Evolutionary conservation across 1,284 basidiomycete genomes (phyloP), one percentile per base, ranked within the genome.

Genomic region (Sanghuangporus weigelae): DNA sequence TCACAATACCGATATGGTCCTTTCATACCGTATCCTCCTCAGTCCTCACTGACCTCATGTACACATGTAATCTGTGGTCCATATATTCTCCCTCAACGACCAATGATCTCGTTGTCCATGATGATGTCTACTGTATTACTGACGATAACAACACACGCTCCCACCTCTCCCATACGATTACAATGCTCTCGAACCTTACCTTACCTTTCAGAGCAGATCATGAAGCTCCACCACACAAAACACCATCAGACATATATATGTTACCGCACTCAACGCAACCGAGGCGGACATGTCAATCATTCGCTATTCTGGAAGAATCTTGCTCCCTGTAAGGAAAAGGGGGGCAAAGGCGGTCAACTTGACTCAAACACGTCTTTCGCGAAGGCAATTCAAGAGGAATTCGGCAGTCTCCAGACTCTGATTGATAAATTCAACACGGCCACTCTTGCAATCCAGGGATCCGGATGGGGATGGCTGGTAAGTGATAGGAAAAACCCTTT

Each of bases 291-390:
- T 75, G 90, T 93, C 79, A 94, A 94, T 80, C 93, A 96, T 81
- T 87, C 92, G 36, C 85, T 96, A 68, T 96, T 96, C 83, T 96
- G 94, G 95, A 90, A 89, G 80, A 96, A 94, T 81, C 82, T 94
- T 64, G 84, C 90, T 3, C 87, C 87, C 1, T 71, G 81, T 31
- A 74, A 79, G 16, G 76, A 77, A 3, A 72, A 77, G 66, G 77
- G 77, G 62, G 83, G 83, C 14, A 67, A 75, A 68, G 87, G 91
- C 66, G 89, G 88, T 69, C 78, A 83, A 64, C 80, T 93, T 68
- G 71, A 80, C 66, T 81, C 84, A 8, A 86, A 86, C 11, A 77
- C 68, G 3, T 59, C 82, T 31, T 81, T 96, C 72, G 90, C 88
- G 76, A 73, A 82, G 14, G 89, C 87, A 58, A 84, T 96, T 70